These are phyloP conservation scores for Cutaneotrichosporon dermatis DNA, from an alignment of 1,284 basidiomycete genomes.

Conservation along the genomic window DNA sequence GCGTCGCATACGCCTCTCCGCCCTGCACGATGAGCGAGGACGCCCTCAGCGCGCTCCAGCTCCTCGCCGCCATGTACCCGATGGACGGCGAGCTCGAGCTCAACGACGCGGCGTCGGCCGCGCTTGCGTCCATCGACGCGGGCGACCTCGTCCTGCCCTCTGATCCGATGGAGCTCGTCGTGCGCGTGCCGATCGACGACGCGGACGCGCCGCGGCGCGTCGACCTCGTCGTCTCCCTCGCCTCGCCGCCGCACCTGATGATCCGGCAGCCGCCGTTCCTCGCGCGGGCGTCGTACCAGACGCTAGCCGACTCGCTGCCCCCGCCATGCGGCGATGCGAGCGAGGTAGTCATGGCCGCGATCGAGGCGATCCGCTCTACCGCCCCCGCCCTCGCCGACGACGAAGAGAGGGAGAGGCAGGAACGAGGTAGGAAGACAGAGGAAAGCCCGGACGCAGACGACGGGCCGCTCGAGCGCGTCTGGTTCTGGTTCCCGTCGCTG, in stretches of 20 bases:
- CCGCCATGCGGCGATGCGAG: conserved; percentile 6
- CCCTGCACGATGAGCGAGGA: background rate
- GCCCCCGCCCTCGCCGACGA: background rate
- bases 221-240: conserved; percentile 6
- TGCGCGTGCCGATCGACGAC: conserved; percentile 13
- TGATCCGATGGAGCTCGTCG: conserved; percentile 5
- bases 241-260: background rate
- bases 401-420: too few species aligned
- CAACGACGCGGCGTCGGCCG: conserved; percentile 12
- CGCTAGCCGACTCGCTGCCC: conserved; percentile 11
- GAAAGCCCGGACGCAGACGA: background rate
- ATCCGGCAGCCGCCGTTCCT: conserved; percentile 30
- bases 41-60: conserved; percentile 26
- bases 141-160: background rate
- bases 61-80: conserved; percentile 45
- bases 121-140: conserved; percentile 5
- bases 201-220: background rate
- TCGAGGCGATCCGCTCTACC: conserved; percentile 22
- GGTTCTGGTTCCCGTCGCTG: conserved; percentile 50
- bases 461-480: conserved; percentile 35
- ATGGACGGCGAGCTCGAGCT: conserved; percentile 32
- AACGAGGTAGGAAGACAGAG: too few species aligned
- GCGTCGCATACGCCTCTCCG: too few species aligned
- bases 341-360: conserved; percentile 30
- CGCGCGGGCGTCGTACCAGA: conserved; percentile 16